Conservation (phyloP, 768 basidiomycete species). For the Russula sp. region DNA sequence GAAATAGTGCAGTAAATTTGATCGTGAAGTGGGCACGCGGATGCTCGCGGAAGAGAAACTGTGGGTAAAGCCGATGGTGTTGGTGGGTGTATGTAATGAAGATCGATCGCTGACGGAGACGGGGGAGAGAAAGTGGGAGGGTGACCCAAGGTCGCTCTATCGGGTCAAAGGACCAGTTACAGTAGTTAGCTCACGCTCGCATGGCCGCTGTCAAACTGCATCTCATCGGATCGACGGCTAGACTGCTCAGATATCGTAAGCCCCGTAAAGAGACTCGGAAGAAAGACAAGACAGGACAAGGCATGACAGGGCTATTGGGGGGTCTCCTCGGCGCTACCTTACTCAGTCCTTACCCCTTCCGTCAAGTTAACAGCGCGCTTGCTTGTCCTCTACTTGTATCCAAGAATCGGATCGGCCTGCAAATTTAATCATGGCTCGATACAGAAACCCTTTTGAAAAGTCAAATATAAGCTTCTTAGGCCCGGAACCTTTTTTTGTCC, state of each 20-base stretch:
- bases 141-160: conserved; percentile 8
- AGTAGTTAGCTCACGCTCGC: not conserved
- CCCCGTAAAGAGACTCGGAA: conserved; percentile 1
- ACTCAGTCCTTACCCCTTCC: conserved; percentile 13
- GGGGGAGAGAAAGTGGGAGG: not conserved
- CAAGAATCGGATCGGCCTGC: conserved; percentile 21
- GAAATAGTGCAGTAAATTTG: not conserved
- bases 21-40: conserved; percentile 12
- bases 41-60: conserved; percentile 19
- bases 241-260: conserved; percentile 13
- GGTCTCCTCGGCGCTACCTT: conserved; percentile 16
- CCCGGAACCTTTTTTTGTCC: conserved; percentile 23
- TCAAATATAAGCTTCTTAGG: conserved; percentile 24
- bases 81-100: too few relatives aligned
- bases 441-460: conserved; percentile 21
- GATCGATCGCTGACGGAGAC: not conserved
- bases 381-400: not conserved
- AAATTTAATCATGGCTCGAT: conserved; percentile 21
- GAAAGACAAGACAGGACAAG: conserved; percentile 1
- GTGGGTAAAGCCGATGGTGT: conserved; percentile 3
- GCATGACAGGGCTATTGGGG: not conserved
- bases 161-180: not conserved
- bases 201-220: conserved; percentile 8
- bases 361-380: conserved; percentile 1
- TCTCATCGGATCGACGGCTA: conserved; percentile 19